A percentile compares a stretch with the other conserved stretches of the same genome.
Conservation (phyloP, 2,329 filamentous ascomycete genomes). For the Magnaporthiopsis incrustans region DNA sequence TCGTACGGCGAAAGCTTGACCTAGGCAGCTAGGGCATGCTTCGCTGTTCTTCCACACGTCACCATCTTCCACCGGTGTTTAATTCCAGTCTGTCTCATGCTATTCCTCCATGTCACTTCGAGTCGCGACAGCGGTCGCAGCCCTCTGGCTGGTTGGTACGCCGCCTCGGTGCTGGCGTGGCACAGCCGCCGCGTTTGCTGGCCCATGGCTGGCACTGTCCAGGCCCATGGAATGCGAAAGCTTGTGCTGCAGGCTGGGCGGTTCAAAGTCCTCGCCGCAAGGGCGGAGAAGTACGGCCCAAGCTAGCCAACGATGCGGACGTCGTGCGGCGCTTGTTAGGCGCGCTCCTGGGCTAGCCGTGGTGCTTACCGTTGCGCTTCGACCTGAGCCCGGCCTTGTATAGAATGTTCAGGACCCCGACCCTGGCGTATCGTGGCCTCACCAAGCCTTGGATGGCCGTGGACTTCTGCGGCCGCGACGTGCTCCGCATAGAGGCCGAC, state of each 20-base stretch:
- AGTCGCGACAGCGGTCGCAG: too few relatives aligned
- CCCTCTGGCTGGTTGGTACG: not conserved
- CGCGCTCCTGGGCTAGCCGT: slow-evolving; percentile 5
- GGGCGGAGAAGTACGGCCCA: slow-evolving; percentile 3
- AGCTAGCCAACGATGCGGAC: slow-evolving; percentile 7
- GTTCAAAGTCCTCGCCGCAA: not conserved
- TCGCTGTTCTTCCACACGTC: not conserved
- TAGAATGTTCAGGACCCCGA: slow-evolving; percentile 8
- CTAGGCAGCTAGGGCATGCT: too few relatives aligned
- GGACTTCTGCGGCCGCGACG: slow-evolving; percentile 6
- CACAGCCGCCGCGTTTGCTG: slow-evolving; percentile 8
- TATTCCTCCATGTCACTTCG: too few relatives aligned
- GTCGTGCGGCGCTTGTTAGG: slow-evolving; percentile 2
- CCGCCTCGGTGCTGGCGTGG: not conserved
- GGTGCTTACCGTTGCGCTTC: slow-evolving; percentile 3
- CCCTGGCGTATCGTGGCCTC: slow-evolving; percentile 5
- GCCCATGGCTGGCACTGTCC: slow-evolving; percentile 13
- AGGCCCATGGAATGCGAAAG: slow-evolving; percentile 9
- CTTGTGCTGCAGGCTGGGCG: not conserved
- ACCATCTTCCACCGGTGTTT: too few relatives aligned
- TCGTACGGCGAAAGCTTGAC: not conserved
- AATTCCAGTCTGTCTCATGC: not conserved
- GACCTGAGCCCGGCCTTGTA: slow-evolving; percentile 5
- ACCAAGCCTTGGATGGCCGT: slow-evolving; percentile 4
- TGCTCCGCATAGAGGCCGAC: slow-evolving; percentile 3